These are phyloP conservation scores for Ceratocystis diversiconidia DNA, from an alignment of 2,329 filamentous ascomycete species.

Conservation along the genomic window DNA sequence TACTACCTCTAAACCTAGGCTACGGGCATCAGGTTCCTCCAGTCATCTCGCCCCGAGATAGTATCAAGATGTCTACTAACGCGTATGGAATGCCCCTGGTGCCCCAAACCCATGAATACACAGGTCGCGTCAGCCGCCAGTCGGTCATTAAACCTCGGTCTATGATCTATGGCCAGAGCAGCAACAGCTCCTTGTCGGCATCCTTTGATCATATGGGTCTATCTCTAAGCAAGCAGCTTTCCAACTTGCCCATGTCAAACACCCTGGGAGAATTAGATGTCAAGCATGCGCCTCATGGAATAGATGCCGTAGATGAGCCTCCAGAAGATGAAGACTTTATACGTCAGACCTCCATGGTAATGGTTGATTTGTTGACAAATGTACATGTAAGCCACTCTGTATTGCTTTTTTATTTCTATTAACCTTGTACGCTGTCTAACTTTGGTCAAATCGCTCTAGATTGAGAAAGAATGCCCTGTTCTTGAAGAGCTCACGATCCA, in stretches of 20 bases:
- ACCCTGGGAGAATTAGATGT: background rate
- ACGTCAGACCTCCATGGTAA: constrained; percentile 6
- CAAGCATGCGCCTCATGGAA: background rate
- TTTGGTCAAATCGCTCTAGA: constrained; percentile 31
- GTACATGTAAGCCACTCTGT: constrained; percentile 2
- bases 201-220: background rate
- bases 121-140: background rate
- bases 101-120: constrained; percentile 5
- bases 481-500: constrained; percentile 59
- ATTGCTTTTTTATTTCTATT: constrained; percentile 21
- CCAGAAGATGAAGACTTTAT: background rate
- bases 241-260: background rate
- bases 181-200: background rate
- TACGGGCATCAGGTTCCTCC: background rate
- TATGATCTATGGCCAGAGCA: background rate
- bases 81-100: constrained; percentile 6
- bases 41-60: background rate
- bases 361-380: constrained; percentile 11
- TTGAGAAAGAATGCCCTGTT: constrained; percentile 61
- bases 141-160: background rate
- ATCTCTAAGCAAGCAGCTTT: background rate
- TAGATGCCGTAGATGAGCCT: background rate
- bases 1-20: background rate
- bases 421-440: background rate
- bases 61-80: constrained; percentile 3